Base-by-base conservation (phyloP, 352 stramenopile species). In the Globisporangium uncinulatum region DNA sequence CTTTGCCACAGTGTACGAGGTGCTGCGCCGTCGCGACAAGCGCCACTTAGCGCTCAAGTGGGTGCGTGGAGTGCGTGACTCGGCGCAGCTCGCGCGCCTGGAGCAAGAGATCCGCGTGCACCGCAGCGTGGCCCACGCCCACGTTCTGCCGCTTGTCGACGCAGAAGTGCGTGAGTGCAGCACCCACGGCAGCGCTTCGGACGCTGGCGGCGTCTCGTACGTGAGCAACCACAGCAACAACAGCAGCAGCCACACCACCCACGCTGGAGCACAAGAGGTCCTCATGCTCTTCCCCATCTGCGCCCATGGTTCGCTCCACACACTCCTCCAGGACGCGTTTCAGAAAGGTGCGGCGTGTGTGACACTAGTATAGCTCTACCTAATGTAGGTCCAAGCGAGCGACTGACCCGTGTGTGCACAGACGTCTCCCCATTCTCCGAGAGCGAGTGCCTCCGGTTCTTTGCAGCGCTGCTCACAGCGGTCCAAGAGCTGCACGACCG, bases 51-150 rank as follows among this genome's bases (percentile, higher is more conserved):
- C 83, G 50, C 70, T 94, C 37, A 95, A 95, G 54, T 83, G 73
- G 73, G 74, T 67, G 59, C 67, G 79, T 56, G 68, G 67, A 42
- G 61, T 86, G 57, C 57, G 69, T 29, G 78, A 87, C 32, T 51
- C 54, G 50, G 83, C 89, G 56, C 65, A 87, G 19, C 54, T 90
- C 24, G 62, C 75, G 65, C 73, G 84, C 6, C 57, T 87, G 51
- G 63, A 83, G 51, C 63, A 87, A 20, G 84, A 95, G 66, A 77
- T 95, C 51, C 64, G 77, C 56, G 71, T 93, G 54, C 79, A 92
- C 59, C 63, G 74, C 20, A 62, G 62, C 37, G 61, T 95, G 29
- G 67, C 67, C 51, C 76, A 91, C 59, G 60, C 54, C 0, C 79
- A 93, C 51, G 61, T 73, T 17, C 45, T 92, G 62, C 64, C 56